Evolutionary conservation across 768 basidiomycete genomes (phyloP).

Genomic region (Galerina sulciceps): DNA sequence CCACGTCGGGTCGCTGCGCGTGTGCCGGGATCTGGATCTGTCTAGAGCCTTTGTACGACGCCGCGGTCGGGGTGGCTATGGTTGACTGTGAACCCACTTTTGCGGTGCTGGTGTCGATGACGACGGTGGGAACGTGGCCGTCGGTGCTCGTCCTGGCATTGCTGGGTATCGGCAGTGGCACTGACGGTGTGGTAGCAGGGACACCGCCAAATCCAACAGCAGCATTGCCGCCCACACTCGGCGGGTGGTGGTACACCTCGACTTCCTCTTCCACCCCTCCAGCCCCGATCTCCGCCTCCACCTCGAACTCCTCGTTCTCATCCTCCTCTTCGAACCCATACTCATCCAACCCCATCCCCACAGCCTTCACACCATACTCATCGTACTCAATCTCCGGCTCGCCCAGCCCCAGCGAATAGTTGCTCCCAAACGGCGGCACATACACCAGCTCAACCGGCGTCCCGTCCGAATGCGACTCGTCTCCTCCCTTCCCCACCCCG

Average conservation of each 20-base stretch:
- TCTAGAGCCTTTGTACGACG: conserved; percentile 1
- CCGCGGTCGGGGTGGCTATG: not conserved
- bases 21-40: conserved; percentile 6
- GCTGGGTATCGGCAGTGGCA: not conserved
- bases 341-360: not conserved
- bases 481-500: no score
- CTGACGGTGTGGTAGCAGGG: not conserved
- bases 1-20: conserved; percentile 1
- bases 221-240: not conserved
- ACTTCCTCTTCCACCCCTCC: conserved; percentile 11
- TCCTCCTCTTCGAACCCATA: not conserved
- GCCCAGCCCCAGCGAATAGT: conserved; percentile 32
- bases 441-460: conserved; percentile 75
- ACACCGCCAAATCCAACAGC: conserved; percentile 7
- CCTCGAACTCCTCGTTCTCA: not conserved
- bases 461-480: conserved; percentile 28
- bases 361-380: not conserved
- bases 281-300: not conserved
- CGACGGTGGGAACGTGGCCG: conserved; percentile 10
- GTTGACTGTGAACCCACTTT: no score
- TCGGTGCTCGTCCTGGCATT: not conserved
- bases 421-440: conserved; percentile 55
- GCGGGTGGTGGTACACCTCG: conserved; percentile 16
- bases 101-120: conserved; percentile 7
- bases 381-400: conserved; percentile 17